Percentiles rank a stretch among this genome's conserved stretches.
Conservation (phyloP, 1,284 basidiomycete species). For the Cryptococcus sp. region DNA sequence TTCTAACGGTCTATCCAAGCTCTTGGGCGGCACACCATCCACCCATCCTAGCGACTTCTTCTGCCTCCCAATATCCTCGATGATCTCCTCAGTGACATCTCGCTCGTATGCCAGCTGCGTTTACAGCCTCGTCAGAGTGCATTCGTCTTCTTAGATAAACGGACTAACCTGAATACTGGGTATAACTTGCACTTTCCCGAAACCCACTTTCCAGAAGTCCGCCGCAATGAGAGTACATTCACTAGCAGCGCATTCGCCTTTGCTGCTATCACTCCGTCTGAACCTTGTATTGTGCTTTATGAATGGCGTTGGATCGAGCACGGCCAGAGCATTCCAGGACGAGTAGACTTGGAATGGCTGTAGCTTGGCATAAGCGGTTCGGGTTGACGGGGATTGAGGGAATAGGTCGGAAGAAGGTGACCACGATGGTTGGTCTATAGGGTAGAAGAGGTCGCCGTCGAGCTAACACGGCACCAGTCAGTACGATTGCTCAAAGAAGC, state of each 20-base stretch:
- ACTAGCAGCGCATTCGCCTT: constrained; percentile 49
- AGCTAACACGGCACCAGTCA: background rate
- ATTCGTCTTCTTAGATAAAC: background rate
- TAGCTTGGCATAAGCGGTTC: constrained; percentile 28
- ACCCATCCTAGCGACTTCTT: constrained; percentile 39
- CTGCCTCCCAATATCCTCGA: constrained; percentile 27
- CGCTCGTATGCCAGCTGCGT: constrained; percentile 49
- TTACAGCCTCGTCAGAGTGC: background rate
- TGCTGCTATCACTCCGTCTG: constrained; percentile 32
- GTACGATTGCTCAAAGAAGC: background rate
- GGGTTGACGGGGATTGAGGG: constrained; percentile 34
- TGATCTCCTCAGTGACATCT: constrained; percentile 38
- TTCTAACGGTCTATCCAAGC: constrained; percentile 20
- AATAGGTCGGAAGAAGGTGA: constrained; percentile 48
- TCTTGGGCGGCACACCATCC: constrained; percentile 41
- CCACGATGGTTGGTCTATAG: constrained; percentile 48
- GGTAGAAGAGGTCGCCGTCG: constrained; percentile 53
- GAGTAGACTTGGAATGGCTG: constrained; percentile 52
- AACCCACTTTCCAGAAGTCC: constrained; percentile 51
- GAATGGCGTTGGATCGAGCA: constrained; percentile 44
- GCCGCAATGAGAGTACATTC: constrained; percentile 49
- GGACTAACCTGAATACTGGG: constrained; percentile 48
- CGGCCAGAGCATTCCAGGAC: constrained; percentile 52
- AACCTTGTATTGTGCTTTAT: constrained; percentile 45
- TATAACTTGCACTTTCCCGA: constrained; percentile 48